Evolutionary conservation across 2,329 filamentous ascomycete genomes (phyloP).

Genomic region (Ophiostoma sp.): DNA sequence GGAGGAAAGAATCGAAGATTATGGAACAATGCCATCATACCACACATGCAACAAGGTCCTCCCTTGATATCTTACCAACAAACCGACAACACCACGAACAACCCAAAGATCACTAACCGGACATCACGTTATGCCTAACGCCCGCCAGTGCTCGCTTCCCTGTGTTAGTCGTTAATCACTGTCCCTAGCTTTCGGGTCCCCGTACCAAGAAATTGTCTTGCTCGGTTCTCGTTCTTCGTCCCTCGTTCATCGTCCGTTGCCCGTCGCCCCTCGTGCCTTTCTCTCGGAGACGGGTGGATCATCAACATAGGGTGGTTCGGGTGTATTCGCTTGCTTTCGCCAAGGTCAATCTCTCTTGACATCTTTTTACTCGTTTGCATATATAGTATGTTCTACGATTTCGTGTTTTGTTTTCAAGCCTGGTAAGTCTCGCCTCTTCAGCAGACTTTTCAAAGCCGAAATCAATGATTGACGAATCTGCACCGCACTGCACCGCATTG

Average conservation of each 20-base stretch:
- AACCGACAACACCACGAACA: no score
- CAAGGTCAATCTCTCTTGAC: not conserved
- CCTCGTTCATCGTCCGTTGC: not conserved
- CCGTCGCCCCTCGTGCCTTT: not conserved
- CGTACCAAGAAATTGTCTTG: not conserved
- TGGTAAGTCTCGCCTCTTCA: not conserved
- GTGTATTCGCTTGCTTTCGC: slow-evolving; percentile 2
- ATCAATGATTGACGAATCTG: not conserved
- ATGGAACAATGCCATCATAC: not conserved
- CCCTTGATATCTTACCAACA: not conserved
- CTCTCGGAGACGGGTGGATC: not conserved
- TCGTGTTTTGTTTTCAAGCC: not conserved
- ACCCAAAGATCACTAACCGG: not conserved
- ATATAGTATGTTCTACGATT: not conserved
- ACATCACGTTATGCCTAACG: not conserved
- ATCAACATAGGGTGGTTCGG: not conserved
- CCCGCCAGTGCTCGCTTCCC: not conserved
- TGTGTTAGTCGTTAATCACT: not conserved
- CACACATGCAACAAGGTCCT: not conserved
- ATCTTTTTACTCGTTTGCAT: no score
- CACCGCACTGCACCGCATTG: no score
- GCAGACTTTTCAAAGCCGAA: no score
- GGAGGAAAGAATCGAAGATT: not conserved
- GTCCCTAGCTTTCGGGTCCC: not conserved
- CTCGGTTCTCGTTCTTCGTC: not conserved